Base-by-base conservation (phyloP, 2,329 filamentous ascomycete species). In the Fusarium sp. region DNA sequence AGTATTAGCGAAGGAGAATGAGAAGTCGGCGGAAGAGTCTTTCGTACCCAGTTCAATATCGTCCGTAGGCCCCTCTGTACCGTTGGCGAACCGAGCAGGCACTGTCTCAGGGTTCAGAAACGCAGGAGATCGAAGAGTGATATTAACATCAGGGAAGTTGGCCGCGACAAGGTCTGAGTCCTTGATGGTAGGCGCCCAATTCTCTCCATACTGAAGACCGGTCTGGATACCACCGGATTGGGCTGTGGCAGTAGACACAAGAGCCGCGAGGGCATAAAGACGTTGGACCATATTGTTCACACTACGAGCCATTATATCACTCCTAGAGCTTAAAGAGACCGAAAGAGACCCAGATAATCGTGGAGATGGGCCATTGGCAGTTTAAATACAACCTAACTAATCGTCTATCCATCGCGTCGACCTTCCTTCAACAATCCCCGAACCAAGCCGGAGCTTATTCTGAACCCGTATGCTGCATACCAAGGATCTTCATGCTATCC, bases 201-300 rank as follows among this genome's bases (percentile, higher is more conserved):
- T 67, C 22, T 67, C 65, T 22, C 65, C 65, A 27, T 67, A 67
- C 18, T 47, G 63, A 0, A 66, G 29, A 20, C 63, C 63, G 27
- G 25, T 61, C 25, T 66, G 62, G 2, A 55, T 30, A 2, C 63
- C 55, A 0, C 63, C 62, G 0, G 63, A 66, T 5, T 66, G 63
- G 4, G 43, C 62, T 8, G 22, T 11, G 5, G 16, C 44, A 11
- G 12, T 15, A 1, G 22, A 29, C 2, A 18, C 16, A 2, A 66
- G 22, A 0, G 43, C n/a, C 5, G 15, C 10, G 3, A 66, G 1
- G 1, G 8, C 2, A 7, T 4, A 7, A 6, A 41, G 3, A 2
- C n/a, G 16, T 8, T 49, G 25, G 2, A 27, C n/a, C 54, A 49
- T 45, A 3, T 2, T 40, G 0, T 10, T 30, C 4, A 11, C 3